Conservation (phyloP, 2,329 filamentous ascomycete species). For the Fonsecaea erecta region DNA sequence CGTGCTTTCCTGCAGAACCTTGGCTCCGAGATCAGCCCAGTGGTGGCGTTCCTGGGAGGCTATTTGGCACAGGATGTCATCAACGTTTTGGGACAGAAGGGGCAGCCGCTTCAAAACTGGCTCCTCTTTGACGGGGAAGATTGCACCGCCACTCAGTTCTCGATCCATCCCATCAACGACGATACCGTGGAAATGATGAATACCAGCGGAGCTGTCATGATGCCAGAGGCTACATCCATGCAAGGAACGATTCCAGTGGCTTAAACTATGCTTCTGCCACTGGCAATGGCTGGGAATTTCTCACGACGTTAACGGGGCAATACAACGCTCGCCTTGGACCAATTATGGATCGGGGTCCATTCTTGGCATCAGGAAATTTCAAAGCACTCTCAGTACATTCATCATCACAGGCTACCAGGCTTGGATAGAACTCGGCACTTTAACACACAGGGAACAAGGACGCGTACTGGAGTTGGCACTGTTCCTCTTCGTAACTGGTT, state of each 20-base stretch:
- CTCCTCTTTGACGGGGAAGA: slow-evolving; percentile 86
- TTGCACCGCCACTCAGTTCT: slow-evolving; percentile 77
- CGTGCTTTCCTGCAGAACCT: slow-evolving; percentile 86
- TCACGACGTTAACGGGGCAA: not conserved
- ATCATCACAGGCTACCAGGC: not conserved
- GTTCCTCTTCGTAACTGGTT: not conserved
- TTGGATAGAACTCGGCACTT: not conserved
- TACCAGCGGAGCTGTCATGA: slow-evolving; percentile 29
- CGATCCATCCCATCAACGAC: slow-evolving; percentile 71
- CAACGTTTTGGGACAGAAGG: slow-evolving; percentile 86
- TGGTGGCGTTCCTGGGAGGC: slow-evolving; percentile 86
- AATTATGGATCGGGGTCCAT: slow-evolving; percentile 10
- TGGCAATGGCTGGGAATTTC: not conserved
- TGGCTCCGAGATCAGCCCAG: slow-evolving; percentile 80
- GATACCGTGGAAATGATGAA: slow-evolving; percentile 32
- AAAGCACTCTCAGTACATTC: not conserved
- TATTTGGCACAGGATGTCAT: slow-evolving; percentile 95
- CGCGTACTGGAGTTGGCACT: not conserved
- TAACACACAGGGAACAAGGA: not conserved
- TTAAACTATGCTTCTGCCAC: slow-evolving; percentile 16
- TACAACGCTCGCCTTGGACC: not conserved
- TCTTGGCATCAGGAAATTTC: slow-evolving; percentile 26
- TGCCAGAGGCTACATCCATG: slow-evolving; percentile 17
- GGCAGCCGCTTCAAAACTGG: slow-evolving; percentile 96
- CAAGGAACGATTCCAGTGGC: slow-evolving; percentile 18